Evolutionary conservation across 805 yeast genomes (phyloP), one percentile per base, ranked within the genome.

Genomic region (Suhomyces sp.): DNA sequence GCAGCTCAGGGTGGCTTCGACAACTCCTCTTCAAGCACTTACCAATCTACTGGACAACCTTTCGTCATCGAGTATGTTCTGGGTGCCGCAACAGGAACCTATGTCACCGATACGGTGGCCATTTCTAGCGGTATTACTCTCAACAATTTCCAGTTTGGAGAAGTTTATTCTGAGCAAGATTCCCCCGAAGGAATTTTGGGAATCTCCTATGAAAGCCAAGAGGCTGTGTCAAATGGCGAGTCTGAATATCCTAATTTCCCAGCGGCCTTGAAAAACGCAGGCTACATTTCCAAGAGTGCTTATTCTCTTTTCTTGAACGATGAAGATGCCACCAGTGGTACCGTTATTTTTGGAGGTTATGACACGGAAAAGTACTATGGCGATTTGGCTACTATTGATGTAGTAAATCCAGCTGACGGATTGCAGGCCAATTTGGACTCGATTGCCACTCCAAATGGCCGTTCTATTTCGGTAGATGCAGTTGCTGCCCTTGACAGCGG

Each of bases 341-440:
- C 59, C 1, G 42, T 63, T 26, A 46, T 63, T 13, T 63, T 63
- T 52, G 67, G 67, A 12, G 66, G 60, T 6, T 57, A 60, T 17
- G 67, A 63, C 54, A 44, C 50, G 3, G 61, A 47, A 24, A 63
- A 63, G 53, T 57, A 53, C 41, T 26, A 47, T 10, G 65, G 63
- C 12, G 63, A 64, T 1, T 53, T 64, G 44, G 51, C 44, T 7
- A 47, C 62, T 48, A 17, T 59, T 8, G 56, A 56, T 12, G 13
- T 47, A 6, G 15, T 49, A 24, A 5, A 19, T 3, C 13, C 49
- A 8, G 13, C 12, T 6, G 46, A 40, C 5, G 46, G 24, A 26
- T 12, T 40, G 15, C 23, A 46, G 29, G 22, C 24, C 29, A 49
- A 29, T 33, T 41, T 40, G 41, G 51, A 48, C 40, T 29, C 29